These are phyloP conservation scores for Solanum rostratum DNA, from an alignment of 257 asterid genomes.

Conservation along the genomic window DNA sequence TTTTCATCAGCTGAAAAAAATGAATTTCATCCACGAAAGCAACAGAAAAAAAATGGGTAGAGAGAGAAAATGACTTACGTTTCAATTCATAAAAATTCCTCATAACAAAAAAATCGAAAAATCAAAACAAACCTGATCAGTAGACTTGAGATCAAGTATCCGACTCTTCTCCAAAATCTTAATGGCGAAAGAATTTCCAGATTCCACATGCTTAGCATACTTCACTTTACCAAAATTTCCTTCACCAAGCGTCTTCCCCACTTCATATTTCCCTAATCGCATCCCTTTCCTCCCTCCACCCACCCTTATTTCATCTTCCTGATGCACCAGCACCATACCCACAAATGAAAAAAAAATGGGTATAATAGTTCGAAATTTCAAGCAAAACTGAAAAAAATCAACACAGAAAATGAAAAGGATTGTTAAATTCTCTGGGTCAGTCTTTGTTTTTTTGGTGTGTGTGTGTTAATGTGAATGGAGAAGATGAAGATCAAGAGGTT, in stretches of 20 bases:
- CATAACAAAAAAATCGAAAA: not conserved
- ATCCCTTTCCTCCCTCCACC: constrained; percentile 21
- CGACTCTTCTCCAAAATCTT: constrained; percentile 73
- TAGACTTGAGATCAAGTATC: constrained; percentile 47
- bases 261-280: constrained; percentile 70
- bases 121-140: constrained; percentile 52
- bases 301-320: constrained; percentile 7
- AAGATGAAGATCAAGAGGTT: not conserved
- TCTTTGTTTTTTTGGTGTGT: not conserved
- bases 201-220: constrained; percentile 45
- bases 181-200: constrained; percentile 64
- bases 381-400: not conserved
- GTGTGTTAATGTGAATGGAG: not conserved
- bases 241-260: constrained; percentile 82
- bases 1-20: not conserved
- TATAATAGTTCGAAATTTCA: not conserved
- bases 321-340: constrained; percentile 30
- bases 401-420: not conserved
- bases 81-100: no score
- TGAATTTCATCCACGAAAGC: not conserved
- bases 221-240: constrained; percentile 94
- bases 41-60: not conserved
- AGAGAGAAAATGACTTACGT: not conserved
- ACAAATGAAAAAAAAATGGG: not conserved
- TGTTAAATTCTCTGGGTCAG: not conserved